Percentiles rank a stretch among this genome's conserved stretches.
These are phyloP conservation scores for Pisolithus tinctorius DNA, from an alignment of 768 basidiomycete species.

Conservation along the genomic window DNA sequence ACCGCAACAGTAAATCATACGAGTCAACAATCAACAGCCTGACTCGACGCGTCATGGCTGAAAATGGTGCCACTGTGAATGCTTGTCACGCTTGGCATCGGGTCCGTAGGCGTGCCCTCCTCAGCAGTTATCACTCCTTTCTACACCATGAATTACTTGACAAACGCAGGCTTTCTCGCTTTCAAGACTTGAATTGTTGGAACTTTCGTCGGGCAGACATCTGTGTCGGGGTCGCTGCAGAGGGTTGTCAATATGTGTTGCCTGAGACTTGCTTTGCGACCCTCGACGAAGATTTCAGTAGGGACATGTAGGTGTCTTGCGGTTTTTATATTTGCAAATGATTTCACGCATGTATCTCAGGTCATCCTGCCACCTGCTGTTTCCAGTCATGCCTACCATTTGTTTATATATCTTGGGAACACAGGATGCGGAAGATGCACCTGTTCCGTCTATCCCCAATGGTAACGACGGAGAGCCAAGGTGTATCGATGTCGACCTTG, in stretches of 20 bases:
- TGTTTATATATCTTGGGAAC: constrained; percentile 47
- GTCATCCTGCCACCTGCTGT: constrained; percentile 44
- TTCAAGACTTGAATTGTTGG: constrained; percentile 38
- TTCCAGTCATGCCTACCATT: constrained; percentile 48
- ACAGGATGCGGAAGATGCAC: constrained; percentile 9
- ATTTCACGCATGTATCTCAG: constrained; percentile 19
- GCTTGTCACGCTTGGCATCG: constrained; percentile 21
- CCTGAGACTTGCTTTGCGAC: constrained; percentile 49
- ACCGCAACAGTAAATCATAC: constrained; percentile 47
- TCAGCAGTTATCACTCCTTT: constrained; percentile 25
- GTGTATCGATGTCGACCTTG: constrained; percentile 43
- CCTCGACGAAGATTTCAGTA: constrained; percentile 41
- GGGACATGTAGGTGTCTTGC: constrained; percentile 18
- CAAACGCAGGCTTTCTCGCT: constrained; percentile 1
- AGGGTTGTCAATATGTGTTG: constrained; percentile 51
- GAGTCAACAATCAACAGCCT: constrained; percentile 28
- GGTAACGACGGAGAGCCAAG: constrained; percentile 17
- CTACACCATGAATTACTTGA: constrained; percentile 10
- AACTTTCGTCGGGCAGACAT: constrained; percentile 42
- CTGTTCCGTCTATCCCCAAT: background rate
- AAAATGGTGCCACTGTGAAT: constrained; percentile 11
- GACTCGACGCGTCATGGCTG: constrained; percentile 20
- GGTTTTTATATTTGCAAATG: background rate
- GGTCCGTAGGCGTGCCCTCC: constrained; percentile 20
- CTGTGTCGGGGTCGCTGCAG: constrained; percentile 46